Evolutionary conservation across 1,284 basidiomycete species (phyloP), one percentile per base, ranked within the genome.

Genomic region (Ustilago nuda): DNA sequence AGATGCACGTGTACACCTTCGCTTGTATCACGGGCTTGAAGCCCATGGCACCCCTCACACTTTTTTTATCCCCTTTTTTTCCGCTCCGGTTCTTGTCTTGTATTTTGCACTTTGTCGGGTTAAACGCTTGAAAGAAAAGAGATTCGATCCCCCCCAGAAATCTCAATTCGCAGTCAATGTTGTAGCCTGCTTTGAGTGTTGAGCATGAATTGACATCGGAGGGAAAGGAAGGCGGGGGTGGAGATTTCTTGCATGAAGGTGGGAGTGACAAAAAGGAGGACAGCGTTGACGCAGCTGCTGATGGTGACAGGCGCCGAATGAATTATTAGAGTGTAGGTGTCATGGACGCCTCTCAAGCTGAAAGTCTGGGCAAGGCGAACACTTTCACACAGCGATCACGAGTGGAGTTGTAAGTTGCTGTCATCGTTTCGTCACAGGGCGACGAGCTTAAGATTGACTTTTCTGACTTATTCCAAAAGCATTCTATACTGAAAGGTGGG

Each of bases 101-200:
- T 55, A 37, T 37, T 55, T 41, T 55, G 53, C 37, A 55, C 17
- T 36, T 19, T 53, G 8, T 41, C 53, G 53, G 53, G 53, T 55
- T 37, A 37, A 55, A 55, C 35, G 37, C n/a, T 45, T 8, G 23
- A 27, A 27, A 45, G 43, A 23, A 19, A 45, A 45, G 43, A 19
- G 37, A 37, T 55, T 55, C 53, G 53, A 55, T 53, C 35, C 52
- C 52, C 35, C 23, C 23, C 23, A 27, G 23, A 27, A 27, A 27
- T 33, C 53, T 37, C 33, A 32, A 5, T 15, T 36, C 33, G 51
- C 51, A 53, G 41, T 55, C 53, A n/a, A 27, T 15, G 27, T n/a
- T 36, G 35, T n/a, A 15, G n/a, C 30, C 15, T 50, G 9, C 27
- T 13, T 4, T 11, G 51, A 53, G 51, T 32, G 7, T 36, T 36